Conservation (phyloP, 352 stramenopile genomes). For the Blastocystis sp. region DNA sequence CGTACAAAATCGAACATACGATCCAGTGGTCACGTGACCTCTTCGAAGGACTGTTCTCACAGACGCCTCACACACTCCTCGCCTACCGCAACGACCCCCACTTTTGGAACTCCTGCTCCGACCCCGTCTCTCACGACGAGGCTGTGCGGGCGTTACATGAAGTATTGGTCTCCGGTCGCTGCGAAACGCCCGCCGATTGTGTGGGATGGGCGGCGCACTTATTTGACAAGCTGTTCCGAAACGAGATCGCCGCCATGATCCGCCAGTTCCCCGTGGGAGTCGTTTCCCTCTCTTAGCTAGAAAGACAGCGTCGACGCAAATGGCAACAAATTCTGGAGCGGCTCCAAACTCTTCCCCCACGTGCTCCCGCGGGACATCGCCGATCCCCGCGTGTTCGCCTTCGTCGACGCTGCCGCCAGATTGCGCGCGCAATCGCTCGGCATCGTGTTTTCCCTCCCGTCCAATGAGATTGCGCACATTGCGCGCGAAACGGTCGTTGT, state of each 20-base stretch:
- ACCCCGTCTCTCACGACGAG: not conserved
- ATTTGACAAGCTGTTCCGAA: conserved; percentile 93
- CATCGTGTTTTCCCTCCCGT: not conserved
- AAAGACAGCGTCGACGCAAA: conserved; percentile 76
- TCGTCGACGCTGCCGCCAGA: conserved; percentile 84
- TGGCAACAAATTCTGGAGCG: conserved; percentile 94
- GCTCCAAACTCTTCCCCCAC: conserved; percentile 85
- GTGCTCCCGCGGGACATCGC: conserved; percentile 78
- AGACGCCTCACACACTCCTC: conserved; percentile 87
- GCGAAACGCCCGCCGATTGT: conserved; percentile 85
- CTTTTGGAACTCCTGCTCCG: not conserved
- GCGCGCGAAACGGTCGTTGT: not conserved
- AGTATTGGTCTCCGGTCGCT: not conserved
- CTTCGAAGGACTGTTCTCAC: conserved; percentile 96
- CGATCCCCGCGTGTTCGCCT: conserved; percentile 83
- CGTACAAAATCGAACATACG: conserved; percentile 96
- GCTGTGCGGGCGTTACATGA: not conserved
- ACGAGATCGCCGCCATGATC: conserved; percentile 90
- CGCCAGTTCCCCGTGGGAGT: conserved; percentile 83
- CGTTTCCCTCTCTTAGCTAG: not conserved
- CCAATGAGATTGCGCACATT: not conserved
- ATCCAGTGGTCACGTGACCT: conserved; percentile 92
- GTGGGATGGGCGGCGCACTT: conserved; percentile 87
- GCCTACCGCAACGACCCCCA: conserved; percentile 72
- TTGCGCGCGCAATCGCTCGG: conserved; percentile 72